Evolutionary conservation across 1,139 yeast species (phyloP), one percentile per base, ranked within the genome.

Genomic region (Spathaspora sp.): DNA sequence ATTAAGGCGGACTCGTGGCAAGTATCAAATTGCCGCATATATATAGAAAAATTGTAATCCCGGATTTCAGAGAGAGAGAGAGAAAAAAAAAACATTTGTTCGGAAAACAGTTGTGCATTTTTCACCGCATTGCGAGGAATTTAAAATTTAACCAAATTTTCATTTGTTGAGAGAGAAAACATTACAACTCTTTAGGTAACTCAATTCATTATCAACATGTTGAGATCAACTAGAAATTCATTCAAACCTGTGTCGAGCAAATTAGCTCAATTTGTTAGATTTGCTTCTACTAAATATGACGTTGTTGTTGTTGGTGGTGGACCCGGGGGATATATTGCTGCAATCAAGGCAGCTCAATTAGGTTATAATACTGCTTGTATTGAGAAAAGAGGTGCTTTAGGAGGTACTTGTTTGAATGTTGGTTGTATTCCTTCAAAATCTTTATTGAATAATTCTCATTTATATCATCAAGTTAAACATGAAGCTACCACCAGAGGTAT

Each of bases 391-490:
- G 99, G 99, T 40, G 71, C 84, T 33, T 82, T 95, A 56, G 99
- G 99, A 54, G 99, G 99, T 63, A 95, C 99, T 46, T 95, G 99
- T 80, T 76, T 93, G 62, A 93, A 93, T 70, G 98, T 93, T 47
- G 99, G 99, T 43, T 93, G 99, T 80, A 95, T 95, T 61, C 99
- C 99, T 51, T 93, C 99, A 56, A 95, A 95, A 74, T 89, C 99
- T 13, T 75, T 93, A 54, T 78, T 93, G 64, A 93, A 93, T 83
- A 95, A 93, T 78, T 87, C 98, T 25, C 97, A 90, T 54, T 70
- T 93, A 59, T 91, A 81, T 75, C 99, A 95, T 68, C 88, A 85
- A 67, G 86, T 93, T 68, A 76, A 82, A 67, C 88, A 84, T 64
- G 99, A 95, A 65, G 76, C 97, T 49, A 80, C 80, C 60, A 71